Base-by-base conservation (phyloP, 495 filamentous ascomycete genomes). In the Arthonia radiata region DNA sequence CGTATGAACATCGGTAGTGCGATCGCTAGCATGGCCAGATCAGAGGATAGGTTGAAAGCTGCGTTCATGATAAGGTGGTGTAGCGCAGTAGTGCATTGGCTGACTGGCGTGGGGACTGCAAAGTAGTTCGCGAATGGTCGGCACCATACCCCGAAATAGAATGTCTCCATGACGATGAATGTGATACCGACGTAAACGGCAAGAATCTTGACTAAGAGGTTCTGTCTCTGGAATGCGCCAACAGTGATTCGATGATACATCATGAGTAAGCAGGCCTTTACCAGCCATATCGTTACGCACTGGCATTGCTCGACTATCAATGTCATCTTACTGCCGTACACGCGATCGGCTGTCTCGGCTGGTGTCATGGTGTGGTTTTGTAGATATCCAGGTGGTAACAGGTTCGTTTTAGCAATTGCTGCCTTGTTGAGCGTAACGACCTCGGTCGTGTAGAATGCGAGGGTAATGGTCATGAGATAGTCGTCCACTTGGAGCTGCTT, bases 11-110 rank as follows among this genome's bases (percentile, higher is more conserved):
- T 48, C 0, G 64, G 64, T 9, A 74, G 47, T 2, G 61, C 64
- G 15, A 73, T 59, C 26, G 44, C 48, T 18, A 73, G 54, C 53
- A 72, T 71, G 26, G 59, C 44, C 10, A 60, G 31, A 31, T 75
- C 68, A 1, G 67, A 72, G 5, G 62, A 59, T 30, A 73, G 60
- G 34, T 73, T 72, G 48, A 71, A 62, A 10, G 66, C 64, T 12
- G 66, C 61, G 31, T 68, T 64, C 4, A 57, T 67, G 31, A 74
- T 71, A 0, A 68, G 56, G 39, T 72, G 67, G 34, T 61, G 37
- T 25, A 45, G 51, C 13, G 54, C 48, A 4, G 43, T 37, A 25
- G 37, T 39, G 37, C 48, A 50, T 31, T 52, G 47, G 3, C n/a
- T n/a, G n/a, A n/a, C n/a, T n/a, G n/a, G n/a, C n/a, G n/a, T n/a